Conservation (phyloP, 805 yeast genomes). For the Cephaloascus fragrans region DNA sequence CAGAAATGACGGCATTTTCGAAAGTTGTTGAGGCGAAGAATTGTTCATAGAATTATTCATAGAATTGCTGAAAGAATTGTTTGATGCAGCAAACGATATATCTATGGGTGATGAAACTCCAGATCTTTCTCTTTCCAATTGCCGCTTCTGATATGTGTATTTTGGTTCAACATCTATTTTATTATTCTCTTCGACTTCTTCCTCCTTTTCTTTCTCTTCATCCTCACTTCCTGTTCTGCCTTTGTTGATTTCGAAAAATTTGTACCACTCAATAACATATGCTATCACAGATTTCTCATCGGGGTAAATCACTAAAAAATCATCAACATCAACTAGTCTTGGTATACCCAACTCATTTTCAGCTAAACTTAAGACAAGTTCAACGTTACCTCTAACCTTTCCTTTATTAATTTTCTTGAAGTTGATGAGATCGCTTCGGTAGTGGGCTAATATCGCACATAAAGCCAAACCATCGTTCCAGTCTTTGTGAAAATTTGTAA, state of each 20-base stretch:
- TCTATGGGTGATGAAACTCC: too few relatives aligned
- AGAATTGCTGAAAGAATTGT: too few relatives aligned
- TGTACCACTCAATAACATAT: conserved; percentile 51
- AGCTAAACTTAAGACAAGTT: conserved; percentile 30
- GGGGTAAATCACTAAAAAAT: conserved; percentile 36
- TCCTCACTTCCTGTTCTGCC: background rate
- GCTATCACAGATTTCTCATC: conserved; percentile 55
- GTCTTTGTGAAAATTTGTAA: conserved; percentile 41
- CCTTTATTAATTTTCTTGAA: conserved; percentile 15
- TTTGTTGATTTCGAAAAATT: conserved; percentile 6
- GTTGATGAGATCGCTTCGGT: conserved; percentile 29
- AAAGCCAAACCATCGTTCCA: conserved; percentile 47
- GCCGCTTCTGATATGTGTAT: too few relatives aligned
- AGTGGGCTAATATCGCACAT: conserved; percentile 31
- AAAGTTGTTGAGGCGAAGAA: too few relatives aligned
- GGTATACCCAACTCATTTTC: conserved; percentile 37
- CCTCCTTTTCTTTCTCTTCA: background rate
- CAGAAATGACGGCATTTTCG: too few relatives aligned
- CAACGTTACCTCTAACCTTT: conserved; percentile 19
- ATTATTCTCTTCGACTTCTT: too few relatives aligned
- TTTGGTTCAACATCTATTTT: too few relatives aligned
- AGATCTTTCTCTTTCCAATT: too few relatives aligned
- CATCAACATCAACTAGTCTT: conserved; percentile 43
- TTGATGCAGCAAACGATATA: too few relatives aligned
- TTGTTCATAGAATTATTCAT: too few relatives aligned